These are phyloP conservation scores for Tulasnella sp. DNA, from an alignment of 768 basidiomycete species.

Conservation along the genomic window DNA sequence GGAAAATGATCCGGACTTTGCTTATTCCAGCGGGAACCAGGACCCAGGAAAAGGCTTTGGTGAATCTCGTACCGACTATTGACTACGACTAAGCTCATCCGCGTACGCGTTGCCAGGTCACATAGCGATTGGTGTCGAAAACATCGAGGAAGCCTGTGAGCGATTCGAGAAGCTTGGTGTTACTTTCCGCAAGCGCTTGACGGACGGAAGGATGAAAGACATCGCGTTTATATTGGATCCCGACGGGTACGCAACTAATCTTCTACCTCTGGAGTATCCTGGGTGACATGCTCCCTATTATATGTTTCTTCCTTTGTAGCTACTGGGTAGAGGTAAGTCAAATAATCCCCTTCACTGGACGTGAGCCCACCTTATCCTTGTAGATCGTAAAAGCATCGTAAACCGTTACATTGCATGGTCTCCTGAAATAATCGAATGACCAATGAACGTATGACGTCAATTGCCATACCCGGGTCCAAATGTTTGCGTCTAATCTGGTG, in stretches of 20 bases:
- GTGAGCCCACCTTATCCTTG: too few species aligned
- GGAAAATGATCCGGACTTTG: constrained; percentile 67
- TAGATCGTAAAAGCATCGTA: too few species aligned
- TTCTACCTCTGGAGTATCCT: too few species aligned
- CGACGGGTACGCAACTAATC: constrained; percentile 38
- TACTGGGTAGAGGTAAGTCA: constrained; percentile 26
- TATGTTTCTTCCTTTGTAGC: not conserved
- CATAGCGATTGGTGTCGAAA: constrained; percentile 72
- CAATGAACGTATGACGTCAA: too few species aligned
- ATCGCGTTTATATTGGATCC: constrained; percentile 81
- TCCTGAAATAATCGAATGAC: too few species aligned
- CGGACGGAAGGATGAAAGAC: constrained; percentile 74
- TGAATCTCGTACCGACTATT: not conserved
- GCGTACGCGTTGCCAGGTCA: constrained; percentile 34
- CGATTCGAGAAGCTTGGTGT: constrained; percentile 73
- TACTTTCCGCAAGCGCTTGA: constrained; percentile 73
- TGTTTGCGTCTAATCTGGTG: too few species aligned
- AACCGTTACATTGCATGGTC: too few species aligned
- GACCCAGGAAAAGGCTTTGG: constrained; percentile 50
- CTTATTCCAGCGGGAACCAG: constrained; percentile 75
- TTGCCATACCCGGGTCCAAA: too few species aligned
- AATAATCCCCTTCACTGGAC: too few species aligned
- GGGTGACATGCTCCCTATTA: not conserved
- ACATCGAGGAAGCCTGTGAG: constrained; percentile 71
- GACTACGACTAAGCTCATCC: not conserved